Conservation (phyloP, 2,329 filamentous ascomycete species). For the Fusarium acutatum region DNA sequence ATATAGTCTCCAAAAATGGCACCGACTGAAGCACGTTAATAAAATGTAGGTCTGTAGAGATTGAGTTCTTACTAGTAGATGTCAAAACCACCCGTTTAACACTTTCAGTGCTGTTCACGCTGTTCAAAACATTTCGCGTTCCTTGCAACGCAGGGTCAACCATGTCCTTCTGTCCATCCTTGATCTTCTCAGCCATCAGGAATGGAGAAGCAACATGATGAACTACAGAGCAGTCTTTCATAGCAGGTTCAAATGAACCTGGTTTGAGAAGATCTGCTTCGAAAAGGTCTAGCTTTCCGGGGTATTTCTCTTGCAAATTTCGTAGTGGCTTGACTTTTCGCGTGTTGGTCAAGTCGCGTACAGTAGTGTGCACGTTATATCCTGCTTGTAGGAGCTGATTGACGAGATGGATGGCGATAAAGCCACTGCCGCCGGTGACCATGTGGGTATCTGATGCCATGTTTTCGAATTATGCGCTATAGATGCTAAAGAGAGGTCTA, state of each 20-base stretch:
- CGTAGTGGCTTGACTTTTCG: neutral
- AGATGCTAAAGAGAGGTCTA: neutral
- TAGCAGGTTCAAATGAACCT: neutral
- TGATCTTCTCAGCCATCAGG: neutral
- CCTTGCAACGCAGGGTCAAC: neutral
- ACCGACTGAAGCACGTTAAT: neutral
- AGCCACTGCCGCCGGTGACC: neutral
- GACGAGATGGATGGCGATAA: neutral
- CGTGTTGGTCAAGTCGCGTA: neutral
- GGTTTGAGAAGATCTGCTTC: neutral
- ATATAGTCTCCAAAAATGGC: neutral
- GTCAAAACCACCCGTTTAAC: neutral
- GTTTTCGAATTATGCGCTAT: neutral
- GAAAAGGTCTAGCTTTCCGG: neutral
- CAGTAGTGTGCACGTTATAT: neutral
- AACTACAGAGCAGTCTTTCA: neutral
- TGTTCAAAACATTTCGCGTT: neutral
- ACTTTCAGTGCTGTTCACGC: neutral
- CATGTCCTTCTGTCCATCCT: neutral
- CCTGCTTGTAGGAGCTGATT: neutral
- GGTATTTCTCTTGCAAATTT: neutral
- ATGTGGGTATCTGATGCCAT: neutral
- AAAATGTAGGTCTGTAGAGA: accelerated
- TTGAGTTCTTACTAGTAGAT: neutral
- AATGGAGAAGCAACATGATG: neutral